Conservation (phyloP, 1,139 yeast species). For the Blastobotrys indianensis region DNA sequence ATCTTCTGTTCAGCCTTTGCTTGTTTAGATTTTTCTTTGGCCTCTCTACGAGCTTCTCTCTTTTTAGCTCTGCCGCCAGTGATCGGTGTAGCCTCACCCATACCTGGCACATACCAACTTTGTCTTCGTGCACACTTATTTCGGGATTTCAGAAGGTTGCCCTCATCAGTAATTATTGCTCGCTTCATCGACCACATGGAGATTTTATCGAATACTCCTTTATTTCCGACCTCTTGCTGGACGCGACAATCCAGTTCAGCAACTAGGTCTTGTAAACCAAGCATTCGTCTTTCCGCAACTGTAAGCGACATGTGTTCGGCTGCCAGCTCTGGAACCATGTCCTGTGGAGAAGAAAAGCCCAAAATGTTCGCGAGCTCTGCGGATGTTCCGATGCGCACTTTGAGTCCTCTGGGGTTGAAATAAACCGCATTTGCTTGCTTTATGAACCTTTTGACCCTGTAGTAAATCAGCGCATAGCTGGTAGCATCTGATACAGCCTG, state of each 20-base stretch:
- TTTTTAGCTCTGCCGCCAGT: not conserved
- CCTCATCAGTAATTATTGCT: not conserved
- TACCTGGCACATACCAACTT: not conserved
- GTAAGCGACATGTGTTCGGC: constrained; percentile 2
- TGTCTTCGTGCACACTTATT: not conserved
- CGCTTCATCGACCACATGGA: not conserved
- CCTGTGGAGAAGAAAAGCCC: not conserved
- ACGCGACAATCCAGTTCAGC: not conserved
- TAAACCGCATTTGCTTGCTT: not conserved
- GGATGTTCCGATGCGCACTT: not conserved
- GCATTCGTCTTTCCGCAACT: not conserved
- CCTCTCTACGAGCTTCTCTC: not conserved
- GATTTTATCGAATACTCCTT: too few relatives aligned
- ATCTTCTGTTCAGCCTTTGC: not conserved
- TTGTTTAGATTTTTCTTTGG: not conserved
- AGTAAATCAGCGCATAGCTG: not conserved
- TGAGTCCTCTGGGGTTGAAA: constrained; percentile 1
- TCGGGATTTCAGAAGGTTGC: not conserved
- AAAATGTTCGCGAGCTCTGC: not conserved
- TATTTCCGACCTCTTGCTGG: not conserved
- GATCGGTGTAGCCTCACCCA: not conserved
- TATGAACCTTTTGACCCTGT: not conserved
- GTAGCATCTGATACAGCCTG: not conserved
- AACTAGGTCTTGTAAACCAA: not conserved
- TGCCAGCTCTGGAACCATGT: not conserved